phyloP scores from a whole-genome alignment of 176 grass and related monocot species.

The Zea luxurians region DNA sequence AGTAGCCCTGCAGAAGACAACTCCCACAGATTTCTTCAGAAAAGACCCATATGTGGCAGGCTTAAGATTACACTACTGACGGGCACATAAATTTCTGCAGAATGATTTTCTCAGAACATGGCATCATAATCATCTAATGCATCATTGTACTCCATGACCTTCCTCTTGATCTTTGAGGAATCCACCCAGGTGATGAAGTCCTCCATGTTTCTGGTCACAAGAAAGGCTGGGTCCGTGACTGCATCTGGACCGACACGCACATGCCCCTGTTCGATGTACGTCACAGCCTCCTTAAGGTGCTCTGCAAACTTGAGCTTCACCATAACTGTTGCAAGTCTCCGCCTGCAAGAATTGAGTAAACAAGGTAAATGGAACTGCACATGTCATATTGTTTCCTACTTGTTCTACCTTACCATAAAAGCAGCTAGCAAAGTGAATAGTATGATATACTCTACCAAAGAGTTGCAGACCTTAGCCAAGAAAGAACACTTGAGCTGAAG shows the following conservation, averaged over 20 bases:
- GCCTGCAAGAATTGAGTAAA: slow-evolving; percentile 40
- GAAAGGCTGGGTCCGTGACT: slow-evolving; percentile 73
- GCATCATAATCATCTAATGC: slow-evolving; percentile 65
- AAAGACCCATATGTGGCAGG: background rate
- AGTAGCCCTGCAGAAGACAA: background rate
- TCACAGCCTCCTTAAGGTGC: slow-evolving; percentile 85
- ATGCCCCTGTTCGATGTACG: slow-evolving; percentile 85
- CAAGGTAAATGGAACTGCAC: background rate
- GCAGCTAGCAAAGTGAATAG: background rate
- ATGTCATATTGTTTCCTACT: slow-evolving; percentile 1
- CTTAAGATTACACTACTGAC: background rate
- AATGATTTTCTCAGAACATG: background rate
- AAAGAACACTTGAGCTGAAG: background rate
- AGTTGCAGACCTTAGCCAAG: background rate
- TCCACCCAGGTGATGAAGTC: slow-evolving; percentile 95
- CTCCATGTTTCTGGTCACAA: slow-evolving; percentile 95
- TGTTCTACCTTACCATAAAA: background rate
- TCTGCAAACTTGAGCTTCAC: slow-evolving; percentile 85
- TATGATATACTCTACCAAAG: background rate
- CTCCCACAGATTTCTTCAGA: background rate
- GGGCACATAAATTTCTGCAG: background rate
- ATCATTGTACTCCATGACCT: slow-evolving; percentile 69
- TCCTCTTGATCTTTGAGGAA: slow-evolving; percentile 84
- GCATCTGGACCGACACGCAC: slow-evolving; percentile 76
- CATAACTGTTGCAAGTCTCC: slow-evolving; percentile 75